A percentile compares a stretch with the other conserved stretches of the same genome.
Conservation (phyloP, 1,284 basidiomycete genomes). For the Ustilago trichophora region DNA sequence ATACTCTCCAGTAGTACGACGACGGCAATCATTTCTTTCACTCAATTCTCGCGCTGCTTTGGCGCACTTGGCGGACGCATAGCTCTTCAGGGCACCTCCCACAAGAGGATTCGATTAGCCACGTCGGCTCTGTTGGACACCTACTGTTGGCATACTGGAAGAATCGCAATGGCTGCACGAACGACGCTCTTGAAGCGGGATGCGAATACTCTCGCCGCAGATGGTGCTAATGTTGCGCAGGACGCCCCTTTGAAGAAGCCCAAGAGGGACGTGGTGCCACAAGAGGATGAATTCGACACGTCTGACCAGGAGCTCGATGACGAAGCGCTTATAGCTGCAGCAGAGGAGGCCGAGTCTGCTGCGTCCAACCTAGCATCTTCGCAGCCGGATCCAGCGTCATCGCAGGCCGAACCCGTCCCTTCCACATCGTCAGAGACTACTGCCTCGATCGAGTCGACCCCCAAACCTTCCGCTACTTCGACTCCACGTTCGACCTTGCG, state of each 20-base stretch:
- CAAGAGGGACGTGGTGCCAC: neutral
- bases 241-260: neutral
- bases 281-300: slow-evolving; percentile 46
- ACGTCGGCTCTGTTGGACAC: too few relatives aligned
- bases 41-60: too few relatives aligned
- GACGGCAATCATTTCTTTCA: too few relatives aligned
- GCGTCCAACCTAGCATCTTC: slow-evolving; percentile 16
- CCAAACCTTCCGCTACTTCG: neutral
- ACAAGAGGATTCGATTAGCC: too few relatives aligned
- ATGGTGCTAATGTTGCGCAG: neutral
- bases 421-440: slow-evolving; percentile 1
- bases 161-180: slow-evolving; percentile 8
- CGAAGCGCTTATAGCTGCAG: slow-evolving; percentile 50
- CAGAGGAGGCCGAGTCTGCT: slow-evolving; percentile 40
- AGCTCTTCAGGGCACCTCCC: too few relatives aligned
- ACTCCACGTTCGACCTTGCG: slow-evolving; percentile 1
- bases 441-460: neutral
- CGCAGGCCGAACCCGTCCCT: too few relatives aligned
- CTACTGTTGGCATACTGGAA: neutral
- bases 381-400: slow-evolving; percentile 5
- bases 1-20: too few relatives aligned
- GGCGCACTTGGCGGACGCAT: too few relatives aligned
- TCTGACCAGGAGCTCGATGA: slow-evolving; percentile 40
- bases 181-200: slow-evolving; percentile 26
- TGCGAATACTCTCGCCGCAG: slow-evolving; percentile 21